Evolutionary conservation across 371 early-diverging fungal genomes (phyloP), one percentile per base, ranked within the genome.

Genomic region (Umbelopsis sp.): DNA sequence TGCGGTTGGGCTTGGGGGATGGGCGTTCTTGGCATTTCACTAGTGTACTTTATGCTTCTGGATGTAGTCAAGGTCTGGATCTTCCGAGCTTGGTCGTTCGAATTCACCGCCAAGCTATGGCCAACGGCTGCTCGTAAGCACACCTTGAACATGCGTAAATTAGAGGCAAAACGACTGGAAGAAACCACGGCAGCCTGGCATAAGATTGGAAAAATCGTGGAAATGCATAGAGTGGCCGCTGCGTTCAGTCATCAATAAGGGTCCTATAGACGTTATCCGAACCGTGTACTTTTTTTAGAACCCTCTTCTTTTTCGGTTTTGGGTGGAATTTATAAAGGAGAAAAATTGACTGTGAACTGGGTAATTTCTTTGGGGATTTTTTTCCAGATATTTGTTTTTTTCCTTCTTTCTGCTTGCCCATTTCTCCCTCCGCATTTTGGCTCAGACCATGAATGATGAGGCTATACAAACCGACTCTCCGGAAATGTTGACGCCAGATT

Each of bases 51-150:
- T 72, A 83, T 92, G 68, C 32, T 93, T 44, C 82, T 94, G 24
- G 95, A 95, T 73, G 75, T 91, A 22, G 84, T 96, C 83, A 96
- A 96, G 85, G 95, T 95, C 32, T 85, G 85, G 71, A 74, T 93
- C 32, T 86, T 94, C 80, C 86, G 87, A 44, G 69, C 80, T 70
- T 96, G 96, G 95, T 81, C 73, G 63, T 83, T 80, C 69, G 76
- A 72, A 22, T 68, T 80, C n/a, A 92, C 92, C 5, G 93, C 91
- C 57, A 85, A 69, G 64, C 69, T 93, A 35, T 87, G 85, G 77
- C 94, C 94, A 12, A 86, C 92, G 0, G 77, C 79, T 11, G 68
- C 76, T 6, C 90, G 91, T 57, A 78, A 80, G 38, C 71, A 73
- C 10, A 90, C 89, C 73, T 75, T 93, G 68, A 75, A 18, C 65